Evolutionary conservation across 2,329 filamentous ascomycete genomes (phyloP).

Genomic region (Neofusicoccum parvum): DNA sequence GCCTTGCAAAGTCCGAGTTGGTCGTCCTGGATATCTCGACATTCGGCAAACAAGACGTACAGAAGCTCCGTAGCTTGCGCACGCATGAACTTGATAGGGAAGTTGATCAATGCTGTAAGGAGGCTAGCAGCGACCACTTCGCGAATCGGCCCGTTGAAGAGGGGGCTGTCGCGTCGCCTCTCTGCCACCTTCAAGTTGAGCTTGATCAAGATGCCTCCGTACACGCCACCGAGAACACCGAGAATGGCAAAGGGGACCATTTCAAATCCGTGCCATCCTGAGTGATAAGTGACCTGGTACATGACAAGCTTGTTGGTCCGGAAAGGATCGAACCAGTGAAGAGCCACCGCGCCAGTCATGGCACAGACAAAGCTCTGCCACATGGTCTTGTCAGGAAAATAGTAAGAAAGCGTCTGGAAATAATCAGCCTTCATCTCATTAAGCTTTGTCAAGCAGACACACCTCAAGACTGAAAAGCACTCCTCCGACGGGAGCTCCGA

Average conservation of each 20-base stretch:
- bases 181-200: constrained; percentile 83
- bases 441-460: constrained; percentile 27
- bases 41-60: constrained; percentile 89
- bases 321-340: constrained; percentile 93
- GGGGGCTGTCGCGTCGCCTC: constrained; percentile 60
- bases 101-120: constrained; percentile 87
- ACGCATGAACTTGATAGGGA: constrained; percentile 94
- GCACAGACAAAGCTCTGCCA: constrained; percentile 99
- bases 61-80: constrained; percentile 90
- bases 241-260: constrained; percentile 84
- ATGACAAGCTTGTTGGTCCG: constrained; percentile 92
- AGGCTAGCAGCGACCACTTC: constrained; percentile 82
- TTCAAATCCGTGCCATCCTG: constrained; percentile 93
- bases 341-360: constrained; percentile 94
- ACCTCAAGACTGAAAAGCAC: constrained; percentile 94
- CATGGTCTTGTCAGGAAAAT: constrained; percentile 99
- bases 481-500: constrained; percentile 90
- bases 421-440: constrained; percentile 24
- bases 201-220: constrained; percentile 93
- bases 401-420: constrained; percentile 84
- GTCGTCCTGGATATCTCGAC: constrained; percentile 78
- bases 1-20: constrained; percentile 88
- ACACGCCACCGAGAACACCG: constrained; percentile 88
- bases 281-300: constrained; percentile 92
- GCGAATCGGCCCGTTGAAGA: constrained; percentile 69